Percentiles rank a stretch among this genome's conserved stretches.
phyloP scores from a whole-genome alignment of 169 alveolate genomes.

The Eimeria maxima region DNA sequence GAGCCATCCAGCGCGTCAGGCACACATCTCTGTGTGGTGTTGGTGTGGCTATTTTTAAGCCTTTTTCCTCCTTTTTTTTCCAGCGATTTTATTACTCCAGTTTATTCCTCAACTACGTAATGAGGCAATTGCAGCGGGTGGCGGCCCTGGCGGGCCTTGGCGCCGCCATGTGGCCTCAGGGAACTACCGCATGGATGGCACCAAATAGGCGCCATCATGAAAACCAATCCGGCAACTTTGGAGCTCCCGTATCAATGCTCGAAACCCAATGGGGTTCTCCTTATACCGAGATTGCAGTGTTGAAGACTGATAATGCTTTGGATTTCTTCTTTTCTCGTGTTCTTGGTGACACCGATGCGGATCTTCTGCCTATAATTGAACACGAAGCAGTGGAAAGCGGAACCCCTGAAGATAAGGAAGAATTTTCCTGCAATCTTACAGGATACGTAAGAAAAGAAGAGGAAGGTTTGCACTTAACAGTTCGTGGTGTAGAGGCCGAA shows the following conservation, averaged over 20 bases:
- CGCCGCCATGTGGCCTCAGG: background rate
- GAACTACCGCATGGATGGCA: background rate
- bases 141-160: slow-evolving; percentile 25
- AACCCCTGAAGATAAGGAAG: background rate
- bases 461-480: background rate
- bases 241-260: background rate
- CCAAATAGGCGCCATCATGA: slow-evolving; percentile 19
- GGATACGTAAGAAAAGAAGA: background rate
- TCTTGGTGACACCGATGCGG: background rate
- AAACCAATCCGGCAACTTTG: background rate
- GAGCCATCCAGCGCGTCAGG: too few species aligned
- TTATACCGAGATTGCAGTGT: background rate
- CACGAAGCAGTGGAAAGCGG: background rate
- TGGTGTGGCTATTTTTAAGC: too few species aligned
- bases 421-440: background rate
- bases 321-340: background rate
- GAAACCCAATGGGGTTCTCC: slow-evolving; percentile 61
- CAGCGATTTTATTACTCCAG: background rate
- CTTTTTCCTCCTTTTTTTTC: background rate
- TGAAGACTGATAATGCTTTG: background rate
- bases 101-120: background rate
- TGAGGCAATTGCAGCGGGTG: slow-evolving; percentile 10
- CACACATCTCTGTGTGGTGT: too few species aligned
- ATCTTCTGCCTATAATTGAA: background rate
- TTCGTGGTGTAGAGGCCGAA: background rate